Evolutionary conservation across 179 eudicot genomes (phyloP).

Genomic region (Gypsophila paniculata): DNA sequence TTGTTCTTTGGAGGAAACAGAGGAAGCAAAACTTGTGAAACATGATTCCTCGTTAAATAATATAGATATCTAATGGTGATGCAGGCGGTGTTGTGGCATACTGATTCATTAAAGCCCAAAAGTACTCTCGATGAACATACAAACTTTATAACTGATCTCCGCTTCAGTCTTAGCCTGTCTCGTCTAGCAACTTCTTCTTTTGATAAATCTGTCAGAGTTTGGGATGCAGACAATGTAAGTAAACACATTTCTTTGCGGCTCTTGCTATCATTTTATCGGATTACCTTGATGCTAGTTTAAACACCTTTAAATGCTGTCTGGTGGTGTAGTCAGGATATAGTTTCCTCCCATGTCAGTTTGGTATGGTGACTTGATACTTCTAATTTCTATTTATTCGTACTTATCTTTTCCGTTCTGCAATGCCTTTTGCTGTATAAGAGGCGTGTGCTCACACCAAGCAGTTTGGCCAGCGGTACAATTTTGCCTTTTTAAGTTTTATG

Average conservation of each 20-base stretch:
- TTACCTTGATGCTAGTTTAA: too few relatives aligned
- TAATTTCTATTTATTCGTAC: too few relatives aligned
- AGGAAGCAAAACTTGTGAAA: not conserved
- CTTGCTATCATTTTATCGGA: not conserved
- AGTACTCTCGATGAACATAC: constrained; percentile 86
- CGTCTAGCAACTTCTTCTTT: constrained; percentile 93
- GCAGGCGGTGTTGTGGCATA: constrained; percentile 87
- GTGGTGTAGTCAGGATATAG: too few relatives aligned
- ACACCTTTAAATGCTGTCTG: too few relatives aligned
- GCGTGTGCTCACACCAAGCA: too few relatives aligned
- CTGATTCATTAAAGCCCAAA: constrained; percentile 70
- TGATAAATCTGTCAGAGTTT: constrained; percentile 91
- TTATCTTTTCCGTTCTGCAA: too few relatives aligned
- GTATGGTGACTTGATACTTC: too few relatives aligned
- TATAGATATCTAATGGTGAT: not conserved
- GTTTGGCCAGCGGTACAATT: too few relatives aligned
- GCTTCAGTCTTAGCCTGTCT: constrained; percentile 82
- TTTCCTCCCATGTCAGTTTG: too few relatives aligned
- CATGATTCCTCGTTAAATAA: not conserved
- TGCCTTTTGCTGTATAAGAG: too few relatives aligned
- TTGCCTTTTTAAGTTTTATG: too few relatives aligned
- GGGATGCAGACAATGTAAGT: constrained; percentile 94
- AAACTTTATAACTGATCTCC: constrained; percentile 77
- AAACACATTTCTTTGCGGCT: not conserved
- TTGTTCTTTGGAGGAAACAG: not conserved